phyloP scores from a whole-genome alignment of 345 rosid species.

The Hypericum perforatum region DNA sequence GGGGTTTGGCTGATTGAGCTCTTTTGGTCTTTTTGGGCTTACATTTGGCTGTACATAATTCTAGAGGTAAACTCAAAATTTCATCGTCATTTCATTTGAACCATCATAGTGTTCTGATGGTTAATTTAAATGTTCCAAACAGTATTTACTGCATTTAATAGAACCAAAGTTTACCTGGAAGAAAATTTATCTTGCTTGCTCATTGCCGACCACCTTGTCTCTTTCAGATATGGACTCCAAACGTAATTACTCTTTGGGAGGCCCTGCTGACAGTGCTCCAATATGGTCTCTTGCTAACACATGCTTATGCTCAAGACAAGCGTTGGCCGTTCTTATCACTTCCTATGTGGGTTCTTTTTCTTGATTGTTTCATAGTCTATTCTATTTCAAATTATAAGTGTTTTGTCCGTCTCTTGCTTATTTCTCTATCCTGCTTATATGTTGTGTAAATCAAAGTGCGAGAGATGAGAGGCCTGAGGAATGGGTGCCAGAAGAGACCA shows the following conservation, averaged over 20 bases:
- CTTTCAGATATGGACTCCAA: slow-evolving; percentile 84
- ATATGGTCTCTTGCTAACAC: slow-evolving; percentile 57
- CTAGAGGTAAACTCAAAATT: slow-evolving; percentile 44
- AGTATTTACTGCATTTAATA: no score
- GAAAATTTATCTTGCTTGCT: neutral
- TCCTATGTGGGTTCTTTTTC: slow-evolving; percentile 51
- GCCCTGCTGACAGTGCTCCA: slow-evolving; percentile 78
- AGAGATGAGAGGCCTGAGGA: slow-evolving; percentile 85
- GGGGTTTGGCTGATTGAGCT: slow-evolving; percentile 97
- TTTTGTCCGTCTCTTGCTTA: slow-evolving; percentile 2
- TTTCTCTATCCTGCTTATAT: slow-evolving; percentile 11
- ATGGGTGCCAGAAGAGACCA: slow-evolving; percentile 77
- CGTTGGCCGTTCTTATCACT: slow-evolving; percentile 88
- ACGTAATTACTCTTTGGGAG: slow-evolving; percentile 74
- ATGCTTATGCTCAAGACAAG: slow-evolving; percentile 91
- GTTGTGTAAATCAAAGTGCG: slow-evolving; percentile 27
- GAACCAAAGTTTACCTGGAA: no score
- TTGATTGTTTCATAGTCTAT: neutral
- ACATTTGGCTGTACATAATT: slow-evolving; percentile 88
- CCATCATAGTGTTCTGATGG: neutral
- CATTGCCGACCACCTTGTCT: slow-evolving; percentile 12
- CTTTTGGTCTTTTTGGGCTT: slow-evolving; percentile 98
- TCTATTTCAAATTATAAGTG: neutral
- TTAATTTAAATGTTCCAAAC: no score
- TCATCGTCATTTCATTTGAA: slow-evolving; percentile 2